Conservation (phyloP, 2,329 filamentous ascomycete genomes). For the Pyricularia grisea region DNA sequence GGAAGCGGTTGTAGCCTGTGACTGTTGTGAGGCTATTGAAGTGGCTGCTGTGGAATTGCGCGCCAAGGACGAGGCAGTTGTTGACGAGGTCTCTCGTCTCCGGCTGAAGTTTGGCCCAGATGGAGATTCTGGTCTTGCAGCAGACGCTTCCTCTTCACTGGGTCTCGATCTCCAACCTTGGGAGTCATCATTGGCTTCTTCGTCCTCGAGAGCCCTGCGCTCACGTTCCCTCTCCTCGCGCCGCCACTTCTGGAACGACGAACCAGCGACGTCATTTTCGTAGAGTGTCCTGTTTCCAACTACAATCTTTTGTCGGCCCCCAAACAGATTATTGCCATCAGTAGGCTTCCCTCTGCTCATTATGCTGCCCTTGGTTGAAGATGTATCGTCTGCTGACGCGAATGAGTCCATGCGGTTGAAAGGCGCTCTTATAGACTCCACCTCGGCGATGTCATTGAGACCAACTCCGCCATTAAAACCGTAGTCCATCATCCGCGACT, state of each 20-base stretch:
- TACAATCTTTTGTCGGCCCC: conserved; percentile 80
- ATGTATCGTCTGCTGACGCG: conserved; percentile 53
- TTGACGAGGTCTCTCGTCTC: conserved; percentile 81
- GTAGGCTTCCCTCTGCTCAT: conserved; percentile 75
- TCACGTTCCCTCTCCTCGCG: conserved; percentile 46
- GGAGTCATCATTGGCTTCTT: conserved; percentile 22
- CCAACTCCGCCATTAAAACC: conserved; percentile 37
- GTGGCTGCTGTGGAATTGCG: conserved; percentile 82
- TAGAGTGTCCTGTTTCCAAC: conserved; percentile 58
- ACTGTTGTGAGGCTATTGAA: conserved; percentile 69
- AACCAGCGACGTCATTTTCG: conserved; percentile 76
- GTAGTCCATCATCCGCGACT: conserved; percentile 68
- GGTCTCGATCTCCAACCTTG: conserved; percentile 14
- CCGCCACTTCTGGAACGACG: conserved; percentile 72
- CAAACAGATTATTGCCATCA: conserved; percentile 90
- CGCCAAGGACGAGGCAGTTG: conserved; percentile 61
- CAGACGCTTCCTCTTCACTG: conserved; percentile 23
- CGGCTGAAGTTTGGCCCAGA: conserved; percentile 56
- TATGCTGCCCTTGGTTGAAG: conserved; percentile 57
- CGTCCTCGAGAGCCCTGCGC: conserved; percentile 23
- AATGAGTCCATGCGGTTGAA: conserved; percentile 56
- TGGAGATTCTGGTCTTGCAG: conserved; percentile 41
- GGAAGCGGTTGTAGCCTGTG: conserved; percentile 26
- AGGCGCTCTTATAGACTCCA: conserved; percentile 65
- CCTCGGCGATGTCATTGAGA: conserved; percentile 82